Percentiles rank a stretch among this genome's conserved stretches.
These are phyloP conservation scores for Aureobasidium sp. DNA, from an alignment of 2,329 filamentous ascomycete genomes.

Conservation along the genomic window DNA sequence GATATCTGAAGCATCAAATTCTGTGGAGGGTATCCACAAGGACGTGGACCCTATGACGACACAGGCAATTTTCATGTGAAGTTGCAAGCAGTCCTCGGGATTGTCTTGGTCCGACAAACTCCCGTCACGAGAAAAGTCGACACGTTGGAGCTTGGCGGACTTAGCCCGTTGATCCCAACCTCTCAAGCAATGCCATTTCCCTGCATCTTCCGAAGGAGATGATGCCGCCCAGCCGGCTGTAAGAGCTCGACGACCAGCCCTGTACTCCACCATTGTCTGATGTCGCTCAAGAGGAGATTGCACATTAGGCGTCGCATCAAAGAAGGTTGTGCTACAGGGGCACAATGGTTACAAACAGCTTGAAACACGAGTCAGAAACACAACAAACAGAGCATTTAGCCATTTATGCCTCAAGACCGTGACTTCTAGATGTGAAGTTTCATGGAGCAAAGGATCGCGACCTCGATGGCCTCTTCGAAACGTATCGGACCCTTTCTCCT, in stretches of 20 bases:
- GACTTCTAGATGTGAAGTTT: background rate
- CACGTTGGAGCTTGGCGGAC: constrained; percentile 8
- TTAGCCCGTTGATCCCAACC: constrained; percentile 15
- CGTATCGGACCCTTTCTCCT: constrained; percentile 1
- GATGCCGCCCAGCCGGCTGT: constrained; percentile 9
- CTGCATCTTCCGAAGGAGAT: constrained; percentile 11
- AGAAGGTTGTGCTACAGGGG: background rate
- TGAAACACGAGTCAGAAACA: constrained; percentile 16
- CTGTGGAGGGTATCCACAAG: constrained; percentile 11
- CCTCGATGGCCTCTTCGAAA: background rate
- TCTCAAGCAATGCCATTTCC: constrained; percentile 9
- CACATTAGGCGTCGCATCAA: constrained; percentile 6
- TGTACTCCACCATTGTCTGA: constrained; percentile 14
- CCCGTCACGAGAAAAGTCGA: background rate
- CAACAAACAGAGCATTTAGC: background rate
- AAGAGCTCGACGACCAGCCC: constrained; percentile 1
- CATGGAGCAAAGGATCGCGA: constrained; percentile 6
- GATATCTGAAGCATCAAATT: constrained; percentile 10
- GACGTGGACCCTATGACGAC: constrained; percentile 11
- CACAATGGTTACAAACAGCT: background rate
- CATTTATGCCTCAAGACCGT: background rate
- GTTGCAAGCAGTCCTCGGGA: background rate
- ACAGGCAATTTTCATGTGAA: constrained; percentile 10
- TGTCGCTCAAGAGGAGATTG: constrained; percentile 10
- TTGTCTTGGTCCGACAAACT: constrained; percentile 8